Conservation (phyloP, 176 grass and related monocot genomes). For the Triticum monococcum region DNA sequence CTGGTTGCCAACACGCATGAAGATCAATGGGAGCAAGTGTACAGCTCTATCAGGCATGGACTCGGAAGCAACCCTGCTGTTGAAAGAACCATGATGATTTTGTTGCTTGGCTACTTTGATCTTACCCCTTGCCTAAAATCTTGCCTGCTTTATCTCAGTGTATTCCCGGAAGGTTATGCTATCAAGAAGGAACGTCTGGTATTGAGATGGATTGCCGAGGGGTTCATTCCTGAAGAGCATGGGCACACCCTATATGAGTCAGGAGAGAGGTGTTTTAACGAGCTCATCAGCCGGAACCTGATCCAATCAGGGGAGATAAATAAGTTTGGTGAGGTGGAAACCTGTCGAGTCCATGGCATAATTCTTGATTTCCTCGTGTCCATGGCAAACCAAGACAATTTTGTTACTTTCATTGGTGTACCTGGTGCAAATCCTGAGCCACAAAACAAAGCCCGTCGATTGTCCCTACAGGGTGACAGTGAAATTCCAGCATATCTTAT, state of each 20-base stretch:
- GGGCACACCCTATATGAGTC: background rate
- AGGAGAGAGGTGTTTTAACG: constrained; percentile 31
- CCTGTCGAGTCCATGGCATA: background rate
- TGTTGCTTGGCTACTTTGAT: constrained; percentile 18
- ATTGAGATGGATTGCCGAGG: constrained; percentile 4
- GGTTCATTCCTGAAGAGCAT: background rate
- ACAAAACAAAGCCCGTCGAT: background rate
- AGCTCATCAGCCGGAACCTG: constrained; percentile 28
- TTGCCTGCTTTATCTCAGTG: constrained; percentile 11
- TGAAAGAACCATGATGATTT: background rate
- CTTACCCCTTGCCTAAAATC: background rate
- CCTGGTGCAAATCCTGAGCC: background rate
- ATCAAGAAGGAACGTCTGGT: constrained; percentile 18
- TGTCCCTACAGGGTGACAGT: background rate
- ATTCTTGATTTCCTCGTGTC: constrained; percentile 30
- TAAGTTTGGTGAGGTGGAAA: background rate
- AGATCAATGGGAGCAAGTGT: constrained; percentile 10
- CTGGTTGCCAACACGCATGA: background rate
- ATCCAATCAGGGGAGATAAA: background rate
- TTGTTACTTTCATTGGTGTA: background rate
- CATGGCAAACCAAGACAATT: background rate
- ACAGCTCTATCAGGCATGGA: background rate
- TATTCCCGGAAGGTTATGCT: constrained; percentile 1
- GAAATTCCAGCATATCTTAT: background rate
- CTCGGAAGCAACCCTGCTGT: background rate